Conservation (phyloP, 768 basidiomycete genomes). For the Brasilioporus rufonigricans region DNA sequence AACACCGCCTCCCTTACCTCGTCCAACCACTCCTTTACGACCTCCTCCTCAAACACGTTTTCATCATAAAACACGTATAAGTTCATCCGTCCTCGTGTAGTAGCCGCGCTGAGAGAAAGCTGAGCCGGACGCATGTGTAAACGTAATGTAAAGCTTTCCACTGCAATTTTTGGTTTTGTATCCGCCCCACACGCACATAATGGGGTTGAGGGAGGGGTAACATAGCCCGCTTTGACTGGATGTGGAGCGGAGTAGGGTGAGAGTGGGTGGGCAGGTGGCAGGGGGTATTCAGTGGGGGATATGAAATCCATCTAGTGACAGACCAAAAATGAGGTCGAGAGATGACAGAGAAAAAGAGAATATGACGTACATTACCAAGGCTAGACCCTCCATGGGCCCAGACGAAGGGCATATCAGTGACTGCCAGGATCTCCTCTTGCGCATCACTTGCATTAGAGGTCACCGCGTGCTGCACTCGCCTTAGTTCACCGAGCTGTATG, state of each 20-base stretch:
- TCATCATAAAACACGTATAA: slow-evolving; percentile 16
- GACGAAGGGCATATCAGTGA: slow-evolving; percentile 1
- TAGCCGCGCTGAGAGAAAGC: slow-evolving; percentile 42
- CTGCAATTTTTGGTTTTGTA: neutral
- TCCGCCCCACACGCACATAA: neutral
- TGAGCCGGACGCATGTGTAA: slow-evolving; percentile 47
- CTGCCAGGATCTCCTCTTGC: neutral
- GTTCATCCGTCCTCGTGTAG: slow-evolving; percentile 30
- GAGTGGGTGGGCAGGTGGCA: slow-evolving; percentile 21
- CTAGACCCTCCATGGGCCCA: slow-evolving; percentile 21
- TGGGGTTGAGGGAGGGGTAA: slow-evolving; percentile 8
- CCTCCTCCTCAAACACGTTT: no score
- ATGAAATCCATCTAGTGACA: slow-evolving; percentile 34
- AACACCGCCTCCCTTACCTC: no score
- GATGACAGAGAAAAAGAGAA: no score
- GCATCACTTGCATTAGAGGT: no score
- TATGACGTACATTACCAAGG: slow-evolving; percentile 33
- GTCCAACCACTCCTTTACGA: no score
- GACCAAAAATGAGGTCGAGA: neutral
- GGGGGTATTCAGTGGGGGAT: slow-evolving; percentile 39
- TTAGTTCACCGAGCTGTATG: neutral
- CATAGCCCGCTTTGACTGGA: no score
- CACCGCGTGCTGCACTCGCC: neutral
- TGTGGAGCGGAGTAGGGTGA: slow-evolving; percentile 24
- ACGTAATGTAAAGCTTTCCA: slow-evolving; percentile 8